phyloP scores from a whole-genome alignment of 2,329 filamentous ascomycete species.

The Xylariaceae sp. region DNA sequence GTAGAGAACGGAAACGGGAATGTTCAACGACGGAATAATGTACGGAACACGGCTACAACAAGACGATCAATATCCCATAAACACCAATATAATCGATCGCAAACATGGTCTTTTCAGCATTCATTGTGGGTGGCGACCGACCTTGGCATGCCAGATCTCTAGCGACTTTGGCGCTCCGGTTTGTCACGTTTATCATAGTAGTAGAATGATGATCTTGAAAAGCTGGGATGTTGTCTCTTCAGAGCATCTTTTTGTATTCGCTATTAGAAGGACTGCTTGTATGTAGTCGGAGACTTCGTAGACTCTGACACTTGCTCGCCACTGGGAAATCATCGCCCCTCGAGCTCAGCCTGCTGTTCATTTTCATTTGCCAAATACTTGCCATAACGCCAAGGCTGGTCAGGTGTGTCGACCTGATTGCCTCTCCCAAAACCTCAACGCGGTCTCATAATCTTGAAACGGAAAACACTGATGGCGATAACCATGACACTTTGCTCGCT shows the following conservation, averaged over 20 bases:
- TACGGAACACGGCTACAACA: too few relatives aligned
- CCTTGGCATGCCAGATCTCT: background rate
- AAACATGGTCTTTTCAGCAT: background rate
- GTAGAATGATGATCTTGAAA: background rate
- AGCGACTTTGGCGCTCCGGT: background rate
- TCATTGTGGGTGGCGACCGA: background rate
- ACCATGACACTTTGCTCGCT: slow-evolving; percentile 2
- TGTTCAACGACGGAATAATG: too few relatives aligned
- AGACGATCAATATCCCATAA: background rate
- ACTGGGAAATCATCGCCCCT: slow-evolving; percentile 2
- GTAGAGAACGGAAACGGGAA: too few relatives aligned
- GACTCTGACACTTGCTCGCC: slow-evolving; percentile 3
- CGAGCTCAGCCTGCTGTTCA: background rate
- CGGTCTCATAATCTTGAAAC: background rate
- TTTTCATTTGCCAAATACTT: background rate
- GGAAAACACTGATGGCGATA: background rate
- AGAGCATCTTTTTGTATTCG: background rate
- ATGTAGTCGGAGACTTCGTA: background rate
- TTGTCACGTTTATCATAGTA: background rate
- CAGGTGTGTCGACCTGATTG: background rate
- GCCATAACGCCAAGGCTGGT: background rate
- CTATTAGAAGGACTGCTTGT: background rate
- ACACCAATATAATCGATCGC: background rate
- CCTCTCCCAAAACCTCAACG: background rate
- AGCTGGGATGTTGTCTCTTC: background rate